A percentile compares a stretch with the other conserved stretches of the same genome.
These are phyloP conservation scores for Coix lacrymajobi DNA, from an alignment of 176 grass and related monocot genomes.

Conservation along the genomic window DNA sequence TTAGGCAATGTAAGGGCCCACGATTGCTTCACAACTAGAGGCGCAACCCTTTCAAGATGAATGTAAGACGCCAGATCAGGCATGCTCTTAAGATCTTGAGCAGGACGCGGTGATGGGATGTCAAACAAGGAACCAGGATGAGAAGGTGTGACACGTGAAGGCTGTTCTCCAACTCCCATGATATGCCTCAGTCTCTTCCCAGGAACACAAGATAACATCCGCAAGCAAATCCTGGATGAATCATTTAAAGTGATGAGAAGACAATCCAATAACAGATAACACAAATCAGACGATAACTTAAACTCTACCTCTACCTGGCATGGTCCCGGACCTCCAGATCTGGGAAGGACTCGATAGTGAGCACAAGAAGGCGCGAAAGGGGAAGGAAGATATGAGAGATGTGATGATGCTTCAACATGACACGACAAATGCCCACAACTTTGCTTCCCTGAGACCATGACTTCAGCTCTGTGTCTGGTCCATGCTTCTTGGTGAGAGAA, in stretches of 20 bases:
- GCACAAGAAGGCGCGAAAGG: conserved; percentile 52
- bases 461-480: conserved; percentile 51
- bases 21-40: conserved; percentile 76
- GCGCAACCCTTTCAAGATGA: conserved; percentile 67
- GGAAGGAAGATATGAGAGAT: conserved; percentile 69
- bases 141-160: conserved; percentile 48
- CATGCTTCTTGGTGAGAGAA: conserved; percentile 65
- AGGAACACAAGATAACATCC: conserved; percentile 83
- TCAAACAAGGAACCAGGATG: conserved; percentile 65
- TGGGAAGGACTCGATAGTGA: conserved; percentile 70
- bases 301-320: conserved; percentile 62
- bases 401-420: conserved; percentile 79
- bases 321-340: conserved; percentile 93
- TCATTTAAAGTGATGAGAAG: conserved; percentile 31
- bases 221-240: conserved; percentile 67
- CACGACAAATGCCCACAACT: conserved; percentile 69
- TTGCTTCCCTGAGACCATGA: conserved; percentile 92
- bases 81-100: conserved; percentile 51
- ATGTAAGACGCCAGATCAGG: conserved; percentile 66
- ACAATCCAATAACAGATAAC: conserved; percentile 12
- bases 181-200: conserved; percentile 87
- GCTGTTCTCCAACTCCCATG: conserved; percentile 56
- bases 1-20: conserved; percentile 66
- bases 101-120: conserved; percentile 39
- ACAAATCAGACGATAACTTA: neutral